Percentiles rank a stretch among this genome's conserved stretches.
phyloP scores from a whole-genome alignment of 495 filamentous ascomycete genomes.

The Podospora comata region DNA sequence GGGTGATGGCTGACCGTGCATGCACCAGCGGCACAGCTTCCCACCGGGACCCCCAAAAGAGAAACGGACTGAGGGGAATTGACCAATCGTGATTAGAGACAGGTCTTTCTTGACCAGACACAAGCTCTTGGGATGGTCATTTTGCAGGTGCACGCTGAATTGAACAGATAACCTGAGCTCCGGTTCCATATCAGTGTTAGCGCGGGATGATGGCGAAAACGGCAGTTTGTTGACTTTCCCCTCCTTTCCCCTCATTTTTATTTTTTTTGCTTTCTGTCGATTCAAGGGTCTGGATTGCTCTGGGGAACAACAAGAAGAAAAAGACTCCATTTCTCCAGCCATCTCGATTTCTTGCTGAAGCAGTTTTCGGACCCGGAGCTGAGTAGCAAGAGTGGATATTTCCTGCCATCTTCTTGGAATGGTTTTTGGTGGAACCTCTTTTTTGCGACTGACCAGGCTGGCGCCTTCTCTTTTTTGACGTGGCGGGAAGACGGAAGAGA shows the following conservation, averaged over 20 bases:
- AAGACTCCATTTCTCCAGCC: not conserved
- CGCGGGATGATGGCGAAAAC: constrained; percentile 6
- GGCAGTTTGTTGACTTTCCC: constrained; percentile 8
- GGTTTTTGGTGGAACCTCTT: not conserved
- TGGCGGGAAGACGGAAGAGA: not conserved
- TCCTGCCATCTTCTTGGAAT: not conserved
- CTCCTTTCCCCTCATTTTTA: constrained; percentile 1
- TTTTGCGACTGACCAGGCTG: not conserved
- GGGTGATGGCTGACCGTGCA: not conserved
- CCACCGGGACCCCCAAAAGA: not conserved
- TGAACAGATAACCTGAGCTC: not conserved
- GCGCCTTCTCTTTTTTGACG: not conserved
- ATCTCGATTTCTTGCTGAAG: not conserved
- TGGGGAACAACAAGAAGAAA: not conserved
- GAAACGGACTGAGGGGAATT: not conserved
- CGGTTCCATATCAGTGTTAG: not conserved
- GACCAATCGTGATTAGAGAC: not conserved
- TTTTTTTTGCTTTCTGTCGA: not conserved
- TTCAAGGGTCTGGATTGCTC: not conserved
- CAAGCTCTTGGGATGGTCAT: not conserved
- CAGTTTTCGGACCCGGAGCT: not conserved
- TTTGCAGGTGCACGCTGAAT: not conserved
- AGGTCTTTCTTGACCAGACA: not conserved
- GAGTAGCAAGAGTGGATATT: not conserved
- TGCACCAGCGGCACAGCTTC: not conserved